phyloP scores from a whole-genome alignment of 176 grass and related monocot genomes.

The Poa annua region DNA sequence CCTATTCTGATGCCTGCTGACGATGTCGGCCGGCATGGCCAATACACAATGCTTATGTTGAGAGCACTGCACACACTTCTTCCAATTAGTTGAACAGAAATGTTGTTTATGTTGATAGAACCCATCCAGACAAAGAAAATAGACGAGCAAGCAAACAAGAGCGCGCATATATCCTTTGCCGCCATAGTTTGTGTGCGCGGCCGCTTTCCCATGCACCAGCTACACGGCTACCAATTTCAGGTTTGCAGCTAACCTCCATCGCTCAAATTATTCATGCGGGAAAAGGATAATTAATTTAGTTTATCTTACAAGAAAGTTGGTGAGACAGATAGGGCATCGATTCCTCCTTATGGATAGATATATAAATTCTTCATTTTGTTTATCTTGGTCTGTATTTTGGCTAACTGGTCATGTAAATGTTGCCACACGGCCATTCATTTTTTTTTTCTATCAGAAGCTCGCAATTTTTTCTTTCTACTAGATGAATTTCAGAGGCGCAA shows the following conservation, averaged over 20 bases:
- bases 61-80: not conserved
- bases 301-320: not conserved
- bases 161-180: slow-evolving; percentile 25
- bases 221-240: slow-evolving; percentile 27
- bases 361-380: not conserved
- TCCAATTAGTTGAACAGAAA: not conserved
- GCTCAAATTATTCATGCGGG: not conserved
- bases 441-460: not conserved
- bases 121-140: not conserved
- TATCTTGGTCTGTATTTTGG: not conserved
- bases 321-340: not conserved
- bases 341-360: not conserved
- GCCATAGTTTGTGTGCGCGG: slow-evolving; percentile 6
- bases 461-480: too few species aligned
- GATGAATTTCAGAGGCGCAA: too few species aligned
- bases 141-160: slow-evolving; percentile 18
- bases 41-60: not conserved
- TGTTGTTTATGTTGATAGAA: not conserved
- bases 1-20: not conserved
- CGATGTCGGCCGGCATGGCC: not conserved
- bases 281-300: not conserved
- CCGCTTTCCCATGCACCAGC: slow-evolving; percentile 35
- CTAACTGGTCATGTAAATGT: not conserved
- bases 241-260: not conserved
- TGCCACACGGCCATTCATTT: not conserved